Conservation (phyloP, 2,329 filamentous ascomycete species). For the Fusarium secorum region DNA sequence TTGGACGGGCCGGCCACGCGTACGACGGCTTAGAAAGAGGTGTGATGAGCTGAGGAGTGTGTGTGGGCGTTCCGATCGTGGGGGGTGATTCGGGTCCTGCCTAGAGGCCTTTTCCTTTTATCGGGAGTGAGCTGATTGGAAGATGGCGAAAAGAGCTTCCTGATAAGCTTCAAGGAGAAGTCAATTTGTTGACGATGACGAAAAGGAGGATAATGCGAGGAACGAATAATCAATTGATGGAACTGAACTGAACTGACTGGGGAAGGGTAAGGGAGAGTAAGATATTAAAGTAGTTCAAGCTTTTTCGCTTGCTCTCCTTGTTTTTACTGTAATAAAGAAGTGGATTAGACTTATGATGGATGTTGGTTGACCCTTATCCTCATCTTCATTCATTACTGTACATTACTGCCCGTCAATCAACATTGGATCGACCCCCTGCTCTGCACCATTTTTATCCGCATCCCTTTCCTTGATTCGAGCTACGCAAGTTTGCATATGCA, state of each 20-base stretch:
- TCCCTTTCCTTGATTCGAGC: conserved; percentile 21
- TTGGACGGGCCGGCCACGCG: conserved; percentile 24
- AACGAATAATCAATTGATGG: background rate
- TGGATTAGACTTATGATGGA: background rate
- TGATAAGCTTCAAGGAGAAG: background rate
- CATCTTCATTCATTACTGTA: background rate
- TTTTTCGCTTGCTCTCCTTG: conserved; percentile 2
- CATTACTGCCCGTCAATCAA: background rate
- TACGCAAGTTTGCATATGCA: conserved; percentile 8
- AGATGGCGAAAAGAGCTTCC: background rate
- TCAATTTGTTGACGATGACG: background rate
- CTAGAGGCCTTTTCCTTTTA: background rate
- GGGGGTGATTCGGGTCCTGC: conserved; percentile 3
- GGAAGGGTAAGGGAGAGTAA: background rate
- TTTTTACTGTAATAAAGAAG: background rate
- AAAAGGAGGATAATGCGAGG: conserved; percentile 1
- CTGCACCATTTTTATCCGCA: conserved; percentile 4
- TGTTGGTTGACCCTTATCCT: conserved; percentile 12
- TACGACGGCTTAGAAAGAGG: background rate
- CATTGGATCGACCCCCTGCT: conserved; percentile 4
- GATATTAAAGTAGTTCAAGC: conserved; percentile 9
- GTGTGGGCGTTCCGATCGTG: conserved; percentile 15
- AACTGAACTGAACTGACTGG: background rate
- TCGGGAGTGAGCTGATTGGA: background rate
- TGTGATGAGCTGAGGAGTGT: background rate